A percentile compares a stretch with the other conserved stretches of the same genome.
phyloP scores from a whole-genome alignment of 352 stramenopile species.

The Pythium sukuiense region DNA sequence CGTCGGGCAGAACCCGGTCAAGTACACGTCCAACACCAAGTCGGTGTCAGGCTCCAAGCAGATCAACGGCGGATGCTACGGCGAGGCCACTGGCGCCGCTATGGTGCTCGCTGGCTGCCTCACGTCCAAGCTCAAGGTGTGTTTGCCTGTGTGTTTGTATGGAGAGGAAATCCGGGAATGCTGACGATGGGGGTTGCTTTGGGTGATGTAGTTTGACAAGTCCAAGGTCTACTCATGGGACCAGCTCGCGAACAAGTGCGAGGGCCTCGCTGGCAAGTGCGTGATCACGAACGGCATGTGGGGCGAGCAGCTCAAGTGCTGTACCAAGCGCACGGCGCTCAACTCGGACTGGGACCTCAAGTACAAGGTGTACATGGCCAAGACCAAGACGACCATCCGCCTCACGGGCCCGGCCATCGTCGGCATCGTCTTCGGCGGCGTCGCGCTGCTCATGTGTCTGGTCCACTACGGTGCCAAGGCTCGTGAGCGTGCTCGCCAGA shows the following conservation, averaged over 20 bases:
- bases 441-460: slow-evolving; percentile 76
- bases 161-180: background rate
- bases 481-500: slow-evolving; percentile 77
- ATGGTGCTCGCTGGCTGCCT: slow-evolving; percentile 86
- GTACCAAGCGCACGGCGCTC: slow-evolving; percentile 50
- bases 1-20: slow-evolving; percentile 72
- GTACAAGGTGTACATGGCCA: slow-evolving; percentile 70
- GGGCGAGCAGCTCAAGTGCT: slow-evolving; percentile 84
- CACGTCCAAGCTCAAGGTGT: slow-evolving; percentile 57
- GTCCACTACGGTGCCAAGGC: slow-evolving; percentile 86
- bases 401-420: slow-evolving; percentile 73
- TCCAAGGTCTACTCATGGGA: slow-evolving; percentile 84
- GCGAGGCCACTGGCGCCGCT: slow-evolving; percentile 43
- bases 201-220: slow-evolving; percentile 57
- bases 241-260: slow-evolving; percentile 77
- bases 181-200: background rate
- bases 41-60: slow-evolving; percentile 74
- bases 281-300: slow-evolving; percentile 85
- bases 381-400: slow-evolving; percentile 43
- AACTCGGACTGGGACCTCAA: slow-evolving; percentile 69
- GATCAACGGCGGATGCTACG: slow-evolving; percentile 87
- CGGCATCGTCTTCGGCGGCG: slow-evolving; percentile 79
- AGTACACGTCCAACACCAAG: slow-evolving; percentile 71
- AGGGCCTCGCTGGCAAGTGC: slow-evolving; percentile 72
- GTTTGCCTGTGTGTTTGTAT: background rate